phyloP scores from a whole-genome alignment of 2,329 filamentous ascomycete genomes.

The Blastomyces percursus region DNA sequence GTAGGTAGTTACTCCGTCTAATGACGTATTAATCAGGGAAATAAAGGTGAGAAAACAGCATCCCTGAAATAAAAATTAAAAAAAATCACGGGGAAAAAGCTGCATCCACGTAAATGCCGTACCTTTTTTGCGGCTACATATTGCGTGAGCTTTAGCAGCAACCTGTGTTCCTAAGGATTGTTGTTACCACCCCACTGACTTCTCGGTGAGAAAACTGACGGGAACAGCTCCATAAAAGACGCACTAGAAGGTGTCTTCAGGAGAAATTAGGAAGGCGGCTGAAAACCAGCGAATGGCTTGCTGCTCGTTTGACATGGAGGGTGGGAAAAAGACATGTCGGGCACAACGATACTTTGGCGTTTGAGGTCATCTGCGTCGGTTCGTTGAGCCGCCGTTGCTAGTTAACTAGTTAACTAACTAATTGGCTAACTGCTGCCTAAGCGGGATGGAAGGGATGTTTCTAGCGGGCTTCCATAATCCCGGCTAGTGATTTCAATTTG shows the following conservation, averaged over 20 bases:
- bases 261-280: not conserved
- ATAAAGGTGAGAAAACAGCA: not conserved
- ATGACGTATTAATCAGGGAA: not conserved
- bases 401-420: not conserved
- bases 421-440: not conserved
- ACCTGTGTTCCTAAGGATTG: no score
- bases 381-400: not conserved
- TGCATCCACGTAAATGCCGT: not conserved
- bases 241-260: not conserved
- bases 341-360: not conserved
- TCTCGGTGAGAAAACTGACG: not conserved
- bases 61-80: not conserved
- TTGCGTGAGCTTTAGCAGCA: not conserved
- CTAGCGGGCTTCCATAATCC: conserved; percentile 3
- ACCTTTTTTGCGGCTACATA: not conserved
- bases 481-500: not conserved
- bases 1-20: not conserved
- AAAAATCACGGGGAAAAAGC: not conserved
- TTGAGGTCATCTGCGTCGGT: not conserved
- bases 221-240: not conserved
- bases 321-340: not conserved
- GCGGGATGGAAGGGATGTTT: not conserved
- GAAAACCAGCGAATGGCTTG: not conserved
- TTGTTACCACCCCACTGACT: not conserved
- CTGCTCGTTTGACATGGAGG: not conserved